A percentile compares a stretch with the other conserved stretches of the same genome.
Evolutionary conservation across 768 basidiomycete species (phyloP).

Genomic region (Amanita polypyramis): DNA sequence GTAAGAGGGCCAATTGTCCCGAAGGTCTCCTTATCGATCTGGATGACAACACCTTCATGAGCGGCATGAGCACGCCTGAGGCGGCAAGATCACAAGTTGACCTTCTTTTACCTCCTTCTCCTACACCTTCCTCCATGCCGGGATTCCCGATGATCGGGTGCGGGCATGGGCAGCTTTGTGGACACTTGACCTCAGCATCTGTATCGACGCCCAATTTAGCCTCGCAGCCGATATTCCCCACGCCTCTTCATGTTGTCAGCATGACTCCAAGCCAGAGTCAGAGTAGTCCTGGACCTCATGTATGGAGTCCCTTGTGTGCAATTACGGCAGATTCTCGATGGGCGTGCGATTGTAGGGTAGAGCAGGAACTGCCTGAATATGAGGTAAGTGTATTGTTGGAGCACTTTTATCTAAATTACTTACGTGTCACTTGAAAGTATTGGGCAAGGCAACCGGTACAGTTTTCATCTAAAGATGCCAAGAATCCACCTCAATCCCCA

Average conservation of each 20-base stretch:
- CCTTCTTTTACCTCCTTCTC: neutral
- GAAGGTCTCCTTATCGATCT: slow-evolving; percentile 6
- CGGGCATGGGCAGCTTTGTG: neutral
- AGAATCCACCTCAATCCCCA: neutral
- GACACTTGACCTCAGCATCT: neutral
- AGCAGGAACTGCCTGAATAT: neutral
- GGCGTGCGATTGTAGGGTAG: neutral
- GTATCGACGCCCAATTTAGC: slow-evolving; percentile 2
- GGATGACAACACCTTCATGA: slow-evolving; percentile 6
- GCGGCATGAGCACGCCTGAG: neutral
- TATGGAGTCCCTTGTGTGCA: neutral
- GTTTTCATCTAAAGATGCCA: neutral
- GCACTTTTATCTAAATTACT: neutral
- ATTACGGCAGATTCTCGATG: neutral
- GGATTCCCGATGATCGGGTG: neutral
- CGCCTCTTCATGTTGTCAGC: neutral
- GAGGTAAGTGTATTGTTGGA: neutral
- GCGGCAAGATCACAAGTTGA: slow-evolving; percentile 1
- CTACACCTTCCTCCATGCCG: neutral
- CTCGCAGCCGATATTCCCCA: slow-evolving; percentile 1
- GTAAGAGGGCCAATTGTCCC: neutral
- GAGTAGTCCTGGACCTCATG: neutral
- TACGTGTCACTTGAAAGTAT: neutral
- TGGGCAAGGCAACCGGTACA: neutral
- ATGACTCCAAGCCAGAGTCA: neutral